Base-by-base conservation (phyloP, 257 asterid genomes). In the Gardenia jasminoides region DNA sequence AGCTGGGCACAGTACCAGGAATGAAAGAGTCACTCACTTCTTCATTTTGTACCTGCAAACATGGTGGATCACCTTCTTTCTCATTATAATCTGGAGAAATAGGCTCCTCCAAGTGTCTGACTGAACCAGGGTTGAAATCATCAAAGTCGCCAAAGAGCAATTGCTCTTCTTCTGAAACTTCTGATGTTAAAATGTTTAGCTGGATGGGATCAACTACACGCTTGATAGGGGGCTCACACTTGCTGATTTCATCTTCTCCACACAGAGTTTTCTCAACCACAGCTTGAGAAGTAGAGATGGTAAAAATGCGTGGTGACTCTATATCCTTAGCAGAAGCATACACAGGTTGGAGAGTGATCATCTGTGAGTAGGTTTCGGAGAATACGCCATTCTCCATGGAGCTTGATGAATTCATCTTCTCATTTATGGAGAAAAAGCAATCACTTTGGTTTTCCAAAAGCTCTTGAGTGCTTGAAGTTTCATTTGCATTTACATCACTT, bases 91-190 rank as follows among this genome's bases (percentile, higher is more conserved):
- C 70, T 67, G 87, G 85, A 62, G 81, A 80, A 59, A 67, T 52
- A 48, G 61, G 39, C 56, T 76, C 80, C 28, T 80, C 85, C 10
- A 3, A 22, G 39, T 64, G 72, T 79, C 65, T 84, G 67, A 70
- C 80, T 64, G 77, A 74, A 66, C 43, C 30, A 48, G 67, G 54
- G 48, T 59, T 83, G 65, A 79, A 66, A 70, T 79, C 92, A 82
- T 94, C 97, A 66, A 90, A 76, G 78, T 88, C 84, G 10, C 91
- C 97, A 54, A 89, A 90, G 28, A 91, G 48, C 79, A 87, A 88
- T 75, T 87, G 89, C 81, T 91, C 92, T 83, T 86, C 88, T 78
- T 84, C 87, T 43, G 87, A 83, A 82, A 77, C 85, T 77, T 82
- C 86, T 74, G 92, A 77, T 67, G 83, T 81, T 70, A 75, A 77